phyloP scores from a whole-genome alignment of 2,329 filamentous ascomycete genomes.

The Zasmidium angulare region DNA sequence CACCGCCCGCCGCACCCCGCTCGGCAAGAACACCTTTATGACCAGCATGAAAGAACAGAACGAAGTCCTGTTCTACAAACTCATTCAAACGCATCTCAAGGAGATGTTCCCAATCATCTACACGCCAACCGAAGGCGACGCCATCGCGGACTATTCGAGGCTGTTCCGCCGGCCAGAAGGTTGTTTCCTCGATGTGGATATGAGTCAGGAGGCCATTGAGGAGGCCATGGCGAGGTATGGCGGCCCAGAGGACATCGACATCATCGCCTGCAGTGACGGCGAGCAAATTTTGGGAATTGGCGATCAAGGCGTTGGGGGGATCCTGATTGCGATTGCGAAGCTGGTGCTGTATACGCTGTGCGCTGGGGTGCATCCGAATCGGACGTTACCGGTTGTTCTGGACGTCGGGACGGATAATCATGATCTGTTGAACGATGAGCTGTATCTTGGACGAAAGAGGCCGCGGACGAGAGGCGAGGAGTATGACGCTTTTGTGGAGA shows the following conservation, averaged over 20 bases:
- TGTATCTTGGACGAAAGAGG: conserved; percentile 75
- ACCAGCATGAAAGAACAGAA: conserved; percentile 84
- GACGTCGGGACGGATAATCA: conserved; percentile 87
- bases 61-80: conserved; percentile 75
- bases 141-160: conserved; percentile 79
- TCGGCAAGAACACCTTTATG: conserved; percentile 87
- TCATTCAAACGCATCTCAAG: conserved; percentile 73
- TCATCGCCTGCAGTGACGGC: conserved; percentile 80
- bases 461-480: conserved; percentile 66
- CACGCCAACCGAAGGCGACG: conserved; percentile 85
- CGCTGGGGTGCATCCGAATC: conserved; percentile 78
- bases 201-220: conserved; percentile 63
- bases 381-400: conserved; percentile 76
- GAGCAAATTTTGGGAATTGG: conserved; percentile 79
- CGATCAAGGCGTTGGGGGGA: conserved; percentile 81
- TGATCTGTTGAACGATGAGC: conserved; percentile 67
- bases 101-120: conserved; percentile 93
- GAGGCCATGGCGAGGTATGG: conserved; percentile 69
- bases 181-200: conserved; percentile 72
- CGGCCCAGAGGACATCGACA: conserved; percentile 71
- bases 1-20: conserved; percentile 57
- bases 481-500: conserved; percentile 70
- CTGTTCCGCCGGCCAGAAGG: conserved; percentile 78
- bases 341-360: conserved; percentile 79
- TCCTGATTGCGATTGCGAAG: conserved; percentile 83